A percentile compares a stretch with the other conserved stretches of the same genome.
Conservation (phyloP, 2,329 filamentous ascomycete species). For the Immersiporthe knoxdaviesiana region DNA sequence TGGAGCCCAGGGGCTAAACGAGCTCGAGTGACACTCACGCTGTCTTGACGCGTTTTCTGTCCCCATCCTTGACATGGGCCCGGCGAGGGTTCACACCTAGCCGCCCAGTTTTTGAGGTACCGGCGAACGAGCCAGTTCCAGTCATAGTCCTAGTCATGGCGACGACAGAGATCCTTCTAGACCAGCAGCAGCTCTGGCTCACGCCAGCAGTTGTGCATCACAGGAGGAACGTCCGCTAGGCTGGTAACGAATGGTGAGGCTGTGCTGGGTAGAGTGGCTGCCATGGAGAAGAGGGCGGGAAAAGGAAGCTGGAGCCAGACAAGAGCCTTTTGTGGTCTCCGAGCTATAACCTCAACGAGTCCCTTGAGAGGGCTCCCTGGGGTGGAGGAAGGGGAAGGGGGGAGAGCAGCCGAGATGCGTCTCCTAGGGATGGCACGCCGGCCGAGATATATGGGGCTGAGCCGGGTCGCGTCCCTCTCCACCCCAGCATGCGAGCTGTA, state of each 20-base stretch:
- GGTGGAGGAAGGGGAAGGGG: not conserved
- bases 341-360: constrained; percentile 16
- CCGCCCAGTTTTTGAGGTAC: constrained; percentile 35
- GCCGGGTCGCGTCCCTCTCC: constrained; percentile 2
- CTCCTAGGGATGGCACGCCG: constrained; percentile 10
- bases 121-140: constrained; percentile 15
- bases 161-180: not conserved
- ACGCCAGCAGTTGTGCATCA: constrained; percentile 12
- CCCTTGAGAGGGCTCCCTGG: not conserved
- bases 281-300: constrained; percentile 15
- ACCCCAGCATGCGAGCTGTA: not conserved
- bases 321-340: constrained; percentile 6
- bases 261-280: not conserved
- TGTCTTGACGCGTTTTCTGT: constrained; percentile 53
- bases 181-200: constrained; percentile 9
- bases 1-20: too few species aligned
- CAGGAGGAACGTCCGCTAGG: constrained; percentile 9
- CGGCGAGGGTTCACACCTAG: constrained; percentile 55
- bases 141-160: constrained; percentile 24
- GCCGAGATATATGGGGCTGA: constrained; percentile 14
- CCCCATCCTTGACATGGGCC: constrained; percentile 50
- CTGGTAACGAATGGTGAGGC: constrained; percentile 16
- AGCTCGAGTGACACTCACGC: constrained; percentile 45
- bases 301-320: constrained; percentile 2
- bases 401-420: not conserved